phyloP scores from a whole-genome alignment of 2,329 filamentous ascomycete genomes.

The Aspergillus fischeri region DNA sequence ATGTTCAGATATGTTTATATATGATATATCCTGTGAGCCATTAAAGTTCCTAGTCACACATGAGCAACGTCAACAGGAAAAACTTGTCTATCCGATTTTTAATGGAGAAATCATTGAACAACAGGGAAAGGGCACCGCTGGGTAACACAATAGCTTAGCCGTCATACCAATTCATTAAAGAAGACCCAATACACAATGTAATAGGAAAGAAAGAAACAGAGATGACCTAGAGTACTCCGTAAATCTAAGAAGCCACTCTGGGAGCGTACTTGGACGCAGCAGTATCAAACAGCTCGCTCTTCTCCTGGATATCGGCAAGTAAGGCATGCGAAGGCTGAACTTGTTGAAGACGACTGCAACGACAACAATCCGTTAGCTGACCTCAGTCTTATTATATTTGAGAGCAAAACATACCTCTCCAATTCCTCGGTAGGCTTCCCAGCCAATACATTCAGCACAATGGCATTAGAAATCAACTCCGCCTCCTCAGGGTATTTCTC shows the following conservation, averaged over 20 bases:
- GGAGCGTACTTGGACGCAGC: conserved; percentile 82
- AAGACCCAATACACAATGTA: conserved; percentile 13
- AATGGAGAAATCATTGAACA: background rate
- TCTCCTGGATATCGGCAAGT: conserved; percentile 72
- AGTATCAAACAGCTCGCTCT: conserved; percentile 81
- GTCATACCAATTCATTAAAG: conserved; percentile 18
- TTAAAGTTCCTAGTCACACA: background rate
- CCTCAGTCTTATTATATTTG: background rate
- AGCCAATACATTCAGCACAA: conserved; percentile 72
- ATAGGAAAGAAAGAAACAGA: conserved; percentile 3
- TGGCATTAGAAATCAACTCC: conserved; percentile 74
- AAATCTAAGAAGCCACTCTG: conserved; percentile 55
- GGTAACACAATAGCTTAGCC: conserved; percentile 14
- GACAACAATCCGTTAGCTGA: conserved; percentile 14
- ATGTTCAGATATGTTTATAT: background rate
- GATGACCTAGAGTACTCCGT: background rate
- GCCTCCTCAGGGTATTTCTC: conserved; percentile 67
- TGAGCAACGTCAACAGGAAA: background rate
- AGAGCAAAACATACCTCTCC: conserved; percentile 50
- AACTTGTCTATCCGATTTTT: background rate
- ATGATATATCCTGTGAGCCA: background rate
- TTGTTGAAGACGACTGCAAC: conserved; percentile 40
- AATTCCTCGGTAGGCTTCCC: conserved; percentile 67
- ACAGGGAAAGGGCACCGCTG: conserved; percentile 5
- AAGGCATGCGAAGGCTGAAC: conserved; percentile 65